Base-by-base conservation (phyloP, 2,329 filamentous ascomycete species). In the Nigrospora osmanthi region DNA sequence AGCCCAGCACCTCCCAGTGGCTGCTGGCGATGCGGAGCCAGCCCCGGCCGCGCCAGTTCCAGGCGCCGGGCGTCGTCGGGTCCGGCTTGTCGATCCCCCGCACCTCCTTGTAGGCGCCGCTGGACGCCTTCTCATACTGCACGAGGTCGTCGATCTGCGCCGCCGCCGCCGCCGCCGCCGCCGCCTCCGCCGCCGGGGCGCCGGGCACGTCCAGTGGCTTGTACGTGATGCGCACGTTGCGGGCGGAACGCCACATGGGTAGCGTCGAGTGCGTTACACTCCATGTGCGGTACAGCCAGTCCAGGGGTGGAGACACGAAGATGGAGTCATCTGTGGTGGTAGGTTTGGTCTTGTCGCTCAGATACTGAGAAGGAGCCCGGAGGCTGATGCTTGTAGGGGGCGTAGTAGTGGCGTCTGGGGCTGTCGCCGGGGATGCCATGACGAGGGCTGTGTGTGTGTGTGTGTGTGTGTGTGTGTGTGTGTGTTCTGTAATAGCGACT, bases 1-100 rank as follows among this genome's bases (percentile, higher is more conserved):
- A 90, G 3, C 84, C 87, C 15, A 94, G 64, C 2, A 93, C 68
- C 71, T 95, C 87, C 89, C 89, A 95, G 58, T 88, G 81, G 38
- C 78, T 83, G 14, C 72, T 76, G 23, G 86, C 84, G 52, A 91
- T 81, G 60, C 75, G 76, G 49, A 95, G 65, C 77, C 75, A 78
- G 10, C 87, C 85, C 56, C 81, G 87, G 10, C 89, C 89, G 39
- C 86, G 73, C 89, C 89, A 95, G 55, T 84, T 73, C 81, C 85
- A 87, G 32, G 66, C 68, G 23, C 64, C 70, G 38, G 62, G 58
- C 43, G 63, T 59, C 16, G 51, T 50, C 1, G 53, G 17, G 50
- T 60, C 60, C 52, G 65, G 65, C 19, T 69, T 75, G 63, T 90
- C 86, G 45, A 87, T 60, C 33, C 87, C 87, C 12, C 71, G 61